Percentiles rank a stretch among this genome's conserved stretches.
Evolutionary conservation across 2,329 filamentous ascomycete species (phyloP).

Genomic region (Nemania diffusa): DNA sequence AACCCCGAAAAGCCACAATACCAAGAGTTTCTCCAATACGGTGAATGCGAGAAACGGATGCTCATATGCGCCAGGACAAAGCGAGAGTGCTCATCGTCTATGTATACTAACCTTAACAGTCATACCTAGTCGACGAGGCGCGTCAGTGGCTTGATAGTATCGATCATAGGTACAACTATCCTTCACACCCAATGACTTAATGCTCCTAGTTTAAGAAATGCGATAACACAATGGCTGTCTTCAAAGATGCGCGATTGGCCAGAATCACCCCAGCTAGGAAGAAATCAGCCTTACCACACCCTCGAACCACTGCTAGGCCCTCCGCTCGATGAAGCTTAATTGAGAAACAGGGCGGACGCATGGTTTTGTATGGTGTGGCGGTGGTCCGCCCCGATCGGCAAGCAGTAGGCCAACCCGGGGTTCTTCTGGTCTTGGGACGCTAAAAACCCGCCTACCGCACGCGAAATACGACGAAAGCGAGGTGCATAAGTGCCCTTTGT

Average conservation of each 20-base stretch:
- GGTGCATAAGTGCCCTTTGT: conserved; percentile 24
- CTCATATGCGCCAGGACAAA: conserved; percentile 1
- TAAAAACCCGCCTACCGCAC: conserved; percentile 1
- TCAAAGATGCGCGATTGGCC: conserved; percentile 8
- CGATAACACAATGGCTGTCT: conserved; percentile 11
- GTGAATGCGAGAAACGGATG: conserved; percentile 25
- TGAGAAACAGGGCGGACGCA: background rate
- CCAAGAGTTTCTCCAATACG: conserved; percentile 24
- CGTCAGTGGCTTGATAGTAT: conserved; percentile 14
- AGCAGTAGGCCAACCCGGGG: background rate
- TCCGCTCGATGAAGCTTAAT: conserved; percentile 14
- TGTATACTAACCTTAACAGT: background rate
- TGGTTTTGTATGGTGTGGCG: background rate
- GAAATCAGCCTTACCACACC: conserved; percentile 30
- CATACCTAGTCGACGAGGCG: background rate
- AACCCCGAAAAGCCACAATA: conserved; percentile 10
- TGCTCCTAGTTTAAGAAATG: background rate
- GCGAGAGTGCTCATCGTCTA: background rate
- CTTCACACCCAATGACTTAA: background rate
- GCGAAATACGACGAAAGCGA: conserved; percentile 37
- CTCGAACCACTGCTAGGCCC: background rate
- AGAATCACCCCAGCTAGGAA: background rate
- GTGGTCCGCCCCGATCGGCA: conserved; percentile 25
- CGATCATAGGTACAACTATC: background rate
- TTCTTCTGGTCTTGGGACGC: conserved; percentile 1